Percentiles rank a stretch among this genome's conserved stretches.
Evolutionary conservation across 176 grass and related monocot species (phyloP).

Genomic region (Rhynchospora tenuis): DNA sequence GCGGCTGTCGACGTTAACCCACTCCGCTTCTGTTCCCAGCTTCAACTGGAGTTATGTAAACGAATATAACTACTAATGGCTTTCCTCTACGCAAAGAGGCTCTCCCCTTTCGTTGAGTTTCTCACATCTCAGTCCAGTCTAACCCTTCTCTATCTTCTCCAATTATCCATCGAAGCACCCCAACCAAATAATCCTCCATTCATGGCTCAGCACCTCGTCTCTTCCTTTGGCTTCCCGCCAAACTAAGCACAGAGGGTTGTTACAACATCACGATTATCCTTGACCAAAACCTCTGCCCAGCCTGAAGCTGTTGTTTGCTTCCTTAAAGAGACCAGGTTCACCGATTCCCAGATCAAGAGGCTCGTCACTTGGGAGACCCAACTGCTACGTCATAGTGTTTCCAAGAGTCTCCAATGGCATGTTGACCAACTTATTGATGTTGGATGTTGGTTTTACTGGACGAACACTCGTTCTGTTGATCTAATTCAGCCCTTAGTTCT

Average conservation of each 20-base stretch:
- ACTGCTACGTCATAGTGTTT: background rate
- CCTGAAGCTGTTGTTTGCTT: constrained; percentile 4
- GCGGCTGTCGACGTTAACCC: background rate
- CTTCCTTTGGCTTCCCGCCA: background rate
- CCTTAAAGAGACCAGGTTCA: background rate
- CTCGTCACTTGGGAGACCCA: background rate
- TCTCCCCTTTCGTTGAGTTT: background rate
- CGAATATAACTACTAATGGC: background rate
- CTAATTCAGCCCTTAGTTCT: background rate
- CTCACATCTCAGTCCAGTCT: background rate
- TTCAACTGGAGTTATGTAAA: background rate
- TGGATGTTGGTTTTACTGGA: background rate
- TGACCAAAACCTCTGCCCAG: background rate
- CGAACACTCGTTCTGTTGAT: background rate
- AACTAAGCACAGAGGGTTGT: background rate
- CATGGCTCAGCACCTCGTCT: background rate
- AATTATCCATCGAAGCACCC: background rate
- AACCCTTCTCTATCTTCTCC: background rate
- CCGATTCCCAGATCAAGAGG: background rate
- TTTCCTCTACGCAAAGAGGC: background rate
- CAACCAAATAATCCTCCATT: background rate
- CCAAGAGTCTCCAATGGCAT: background rate
- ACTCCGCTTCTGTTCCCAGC: background rate
- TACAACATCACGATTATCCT: background rate
- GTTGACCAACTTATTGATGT: background rate